These are phyloP conservation scores for Triticum dicoccoides DNA, from an alignment of 176 grass and related monocot genomes.

Conservation along the genomic window DNA sequence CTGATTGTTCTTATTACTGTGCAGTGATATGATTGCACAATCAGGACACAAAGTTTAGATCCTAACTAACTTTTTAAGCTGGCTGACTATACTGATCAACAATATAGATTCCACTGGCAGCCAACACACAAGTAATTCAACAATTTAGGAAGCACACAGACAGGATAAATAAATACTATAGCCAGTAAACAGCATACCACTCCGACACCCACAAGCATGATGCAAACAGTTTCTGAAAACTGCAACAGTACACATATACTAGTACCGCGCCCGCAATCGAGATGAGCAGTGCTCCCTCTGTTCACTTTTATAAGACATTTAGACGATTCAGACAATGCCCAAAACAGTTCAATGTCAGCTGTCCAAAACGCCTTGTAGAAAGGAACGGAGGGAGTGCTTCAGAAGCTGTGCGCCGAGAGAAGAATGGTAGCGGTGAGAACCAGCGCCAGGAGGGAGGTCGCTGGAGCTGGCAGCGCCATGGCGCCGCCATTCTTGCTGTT, in stretches of 20 bases:
- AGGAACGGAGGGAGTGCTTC: not conserved
- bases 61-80: not conserved
- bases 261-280: not conserved
- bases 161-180: not conserved
- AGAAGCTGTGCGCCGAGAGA: slow-evolving; percentile 20
- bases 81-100: not conserved
- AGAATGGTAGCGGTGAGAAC: not conserved
- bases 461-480: not conserved
- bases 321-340: no score
- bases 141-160: not conserved
- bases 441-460: slow-evolving; percentile 13
- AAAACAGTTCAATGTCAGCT: no score
- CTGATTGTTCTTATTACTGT: not conserved
- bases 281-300: no score
- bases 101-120: not conserved
- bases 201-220: not conserved
- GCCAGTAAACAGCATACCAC: not conserved
- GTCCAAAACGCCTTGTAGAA: no score
- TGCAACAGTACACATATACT: not conserved
- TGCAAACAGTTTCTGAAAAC: not conserved
- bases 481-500: slow-evolving; percentile 11
- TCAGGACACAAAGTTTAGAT: not conserved
- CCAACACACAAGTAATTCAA: not conserved
- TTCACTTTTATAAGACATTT: no score
- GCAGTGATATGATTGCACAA: not conserved